These are phyloP conservation scores for Ascochyta lentis DNA, from an alignment of 2,329 filamentous ascomycete species.

Conservation along the genomic window DNA sequence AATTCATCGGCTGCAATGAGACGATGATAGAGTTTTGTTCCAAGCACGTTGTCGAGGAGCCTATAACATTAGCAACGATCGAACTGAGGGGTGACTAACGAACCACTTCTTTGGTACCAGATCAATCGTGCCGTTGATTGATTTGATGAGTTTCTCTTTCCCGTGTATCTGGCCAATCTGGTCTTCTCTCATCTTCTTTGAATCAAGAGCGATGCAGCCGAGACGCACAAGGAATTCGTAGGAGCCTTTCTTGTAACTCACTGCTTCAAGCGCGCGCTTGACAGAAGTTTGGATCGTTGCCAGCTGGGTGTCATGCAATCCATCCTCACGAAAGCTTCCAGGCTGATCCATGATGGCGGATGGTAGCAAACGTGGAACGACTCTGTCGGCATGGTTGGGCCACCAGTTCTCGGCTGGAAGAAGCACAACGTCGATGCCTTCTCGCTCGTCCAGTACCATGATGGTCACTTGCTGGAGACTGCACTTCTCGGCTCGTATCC, in stretches of 20 bases:
- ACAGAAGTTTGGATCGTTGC: conserved; percentile 27
- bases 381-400: conserved; percentile 25
- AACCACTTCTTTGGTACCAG: conserved; percentile 36
- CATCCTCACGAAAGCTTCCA: conserved; percentile 30
- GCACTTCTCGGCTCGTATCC: conserved; percentile 21
- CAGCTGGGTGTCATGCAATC: conserved; percentile 20
- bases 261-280: conserved; percentile 26
- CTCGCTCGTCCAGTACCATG: conserved; percentile 36
- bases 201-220: conserved; percentile 33
- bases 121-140: conserved; percentile 18
- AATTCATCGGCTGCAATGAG: conserved; percentile 27
- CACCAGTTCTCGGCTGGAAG: conserved; percentile 33
- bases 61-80: conserved; percentile 18
- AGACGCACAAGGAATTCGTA: conserved; percentile 40
- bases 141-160: conserved; percentile 24
- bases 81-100: neutral
- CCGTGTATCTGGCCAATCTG: conserved; percentile 22
- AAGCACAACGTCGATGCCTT: conserved; percentile 31
- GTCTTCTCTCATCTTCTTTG: conserved; percentile 17
- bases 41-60: conserved; percentile 27
- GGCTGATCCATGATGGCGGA: conserved; percentile 27
- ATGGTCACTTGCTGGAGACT: conserved; percentile 20
- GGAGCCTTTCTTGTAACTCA: conserved; percentile 30
- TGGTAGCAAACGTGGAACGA: conserved; percentile 32
- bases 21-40: conserved; percentile 29